Percentiles rank a stretch among this genome's conserved stretches.
Evolutionary conservation across 768 basidiomycete genomes (phyloP).

Genomic region (Dentipellis sp.): DNA sequence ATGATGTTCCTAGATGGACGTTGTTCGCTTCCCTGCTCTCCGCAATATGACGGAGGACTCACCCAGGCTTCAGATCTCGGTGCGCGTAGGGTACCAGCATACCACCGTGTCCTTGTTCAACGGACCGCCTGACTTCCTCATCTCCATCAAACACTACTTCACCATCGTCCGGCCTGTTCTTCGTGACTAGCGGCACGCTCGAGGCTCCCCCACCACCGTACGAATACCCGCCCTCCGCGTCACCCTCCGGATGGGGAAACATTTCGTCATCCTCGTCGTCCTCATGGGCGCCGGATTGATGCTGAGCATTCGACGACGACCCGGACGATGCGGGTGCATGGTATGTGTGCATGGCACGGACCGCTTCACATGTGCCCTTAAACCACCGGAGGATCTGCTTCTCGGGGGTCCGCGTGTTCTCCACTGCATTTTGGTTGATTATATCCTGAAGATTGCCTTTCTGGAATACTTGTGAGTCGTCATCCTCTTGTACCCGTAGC

Average conservation of each 20-base stretch:
- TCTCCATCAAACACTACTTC: slow-evolving; percentile 76
- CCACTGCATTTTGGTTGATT: slow-evolving; percentile 80
- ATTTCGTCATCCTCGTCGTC: slow-evolving; percentile 60
- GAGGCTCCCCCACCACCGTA: slow-evolving; percentile 36
- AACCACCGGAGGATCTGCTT: slow-evolving; percentile 83
- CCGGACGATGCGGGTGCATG: slow-evolving; percentile 33
- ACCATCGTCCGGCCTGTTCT: slow-evolving; percentile 37
- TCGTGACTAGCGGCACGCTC: slow-evolving; percentile 51
- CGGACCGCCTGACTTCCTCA: slow-evolving; percentile 47
- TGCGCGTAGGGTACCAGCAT: slow-evolving; percentile 85
- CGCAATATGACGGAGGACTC: slow-evolving; percentile 16
- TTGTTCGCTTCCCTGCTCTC: neutral
- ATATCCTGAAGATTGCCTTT: slow-evolving; percentile 92
- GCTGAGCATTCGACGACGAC: slow-evolving; percentile 17
- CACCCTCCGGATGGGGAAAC: slow-evolving; percentile 69
- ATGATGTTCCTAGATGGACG: slow-evolving; percentile 71
- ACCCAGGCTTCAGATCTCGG: slow-evolving; percentile 95
- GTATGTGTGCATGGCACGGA: slow-evolving; percentile 92
- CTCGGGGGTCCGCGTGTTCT: slow-evolving; percentile 78
- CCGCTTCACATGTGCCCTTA: slow-evolving; percentile 88
- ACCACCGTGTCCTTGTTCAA: slow-evolving; percentile 30
- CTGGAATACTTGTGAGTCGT: slow-evolving; percentile 28
- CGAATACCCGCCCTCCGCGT: slow-evolving; percentile 66
- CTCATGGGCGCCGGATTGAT: slow-evolving; percentile 17
- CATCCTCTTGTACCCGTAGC: neutral